These are phyloP conservation scores for Silene noctiflora DNA, from an alignment of 179 eudicot genomes.

Conservation along the genomic window DNA sequence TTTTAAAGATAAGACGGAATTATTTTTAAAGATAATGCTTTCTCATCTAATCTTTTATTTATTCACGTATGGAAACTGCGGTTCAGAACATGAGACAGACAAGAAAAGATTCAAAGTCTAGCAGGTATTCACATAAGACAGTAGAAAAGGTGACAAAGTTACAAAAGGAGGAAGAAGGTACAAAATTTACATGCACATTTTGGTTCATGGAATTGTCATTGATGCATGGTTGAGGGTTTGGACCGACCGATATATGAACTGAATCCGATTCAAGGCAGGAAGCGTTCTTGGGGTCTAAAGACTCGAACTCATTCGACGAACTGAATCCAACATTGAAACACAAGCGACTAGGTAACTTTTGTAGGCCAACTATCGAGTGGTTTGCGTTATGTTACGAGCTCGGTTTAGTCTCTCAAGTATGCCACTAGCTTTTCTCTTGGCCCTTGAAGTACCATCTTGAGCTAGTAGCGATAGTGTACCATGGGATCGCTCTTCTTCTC, in stretches of 20 bases:
- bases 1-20: too few relatives aligned
- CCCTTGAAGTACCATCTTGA: conserved; percentile 72
- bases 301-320: too few relatives aligned
- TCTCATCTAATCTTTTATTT: conserved; percentile 14
- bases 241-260: neutral
- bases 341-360: neutral
- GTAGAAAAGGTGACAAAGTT: neutral
- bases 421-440: conserved; percentile 85
- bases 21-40: conserved; percentile 12
- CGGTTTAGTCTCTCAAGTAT: conserved; percentile 66
- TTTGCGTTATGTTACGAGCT: conserved; percentile 42
- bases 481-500: conserved; percentile 54
- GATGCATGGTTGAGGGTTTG: neutral
- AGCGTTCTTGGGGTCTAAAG: too few relatives aligned
- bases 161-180: conserved; percentile 11
- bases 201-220: neutral
- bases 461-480: conserved; percentile 67
- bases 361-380: conserved; percentile 41
- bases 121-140: conserved; percentile 26
- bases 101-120: conserved; percentile 7
- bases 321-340: neutral
- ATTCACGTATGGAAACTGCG: conserved; percentile 22
- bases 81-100: conserved; percentile 14
- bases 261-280: neutral
- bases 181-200: conserved; percentile 55